A percentile compares a stretch with the other conserved stretches of the same genome.
phyloP scores from a whole-genome alignment of 768 basidiomycete genomes.

The Mycena amicta region DNA sequence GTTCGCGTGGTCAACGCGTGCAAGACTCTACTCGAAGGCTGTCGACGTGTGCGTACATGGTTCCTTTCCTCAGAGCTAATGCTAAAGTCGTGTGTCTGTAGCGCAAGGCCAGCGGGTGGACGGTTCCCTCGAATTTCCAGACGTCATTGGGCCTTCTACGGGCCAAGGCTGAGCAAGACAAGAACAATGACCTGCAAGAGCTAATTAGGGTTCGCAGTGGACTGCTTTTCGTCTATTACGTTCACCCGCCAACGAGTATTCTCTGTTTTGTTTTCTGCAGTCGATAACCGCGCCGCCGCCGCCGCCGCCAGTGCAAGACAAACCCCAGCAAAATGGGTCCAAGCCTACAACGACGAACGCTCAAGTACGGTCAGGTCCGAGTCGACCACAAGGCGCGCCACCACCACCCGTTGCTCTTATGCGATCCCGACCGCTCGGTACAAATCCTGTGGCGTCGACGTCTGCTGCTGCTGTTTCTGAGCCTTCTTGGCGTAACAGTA shows the following conservation, averaged over 20 bases:
- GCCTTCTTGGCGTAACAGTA: conserved; percentile 27
- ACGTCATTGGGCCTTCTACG: conserved; percentile 36
- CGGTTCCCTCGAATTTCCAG: conserved; percentile 41
- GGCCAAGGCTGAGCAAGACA: conserved; percentile 26
- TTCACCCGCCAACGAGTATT: conserved; percentile 42
- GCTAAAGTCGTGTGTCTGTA: no score
- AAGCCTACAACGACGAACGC: conserved; percentile 4
- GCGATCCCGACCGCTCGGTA: conserved; percentile 4
- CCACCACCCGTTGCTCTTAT: not conserved
- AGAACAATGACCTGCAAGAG: conserved; percentile 38
- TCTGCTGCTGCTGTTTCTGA: conserved; percentile 6
- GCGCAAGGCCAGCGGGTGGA: conserved; percentile 50
- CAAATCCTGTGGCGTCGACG: conserved; percentile 23
- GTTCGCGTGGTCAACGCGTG: conserved; percentile 39
- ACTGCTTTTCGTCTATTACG: conserved; percentile 37
- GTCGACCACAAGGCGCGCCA: not conserved
- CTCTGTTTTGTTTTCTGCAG: conserved; percentile 47
- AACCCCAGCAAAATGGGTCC: conserved; percentile 7
- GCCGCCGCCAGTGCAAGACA: conserved; percentile 21
- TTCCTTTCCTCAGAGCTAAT: not conserved
- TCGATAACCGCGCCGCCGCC: conserved; percentile 32
- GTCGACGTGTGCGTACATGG: conserved; percentile 38
- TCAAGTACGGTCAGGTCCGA: not conserved
- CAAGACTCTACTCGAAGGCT: conserved; percentile 44
- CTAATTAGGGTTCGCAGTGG: conserved; percentile 62